phyloP scores from a whole-genome alignment of 2,329 filamentous ascomycete species.

The Pseudogymnoascus sp. region DNA sequence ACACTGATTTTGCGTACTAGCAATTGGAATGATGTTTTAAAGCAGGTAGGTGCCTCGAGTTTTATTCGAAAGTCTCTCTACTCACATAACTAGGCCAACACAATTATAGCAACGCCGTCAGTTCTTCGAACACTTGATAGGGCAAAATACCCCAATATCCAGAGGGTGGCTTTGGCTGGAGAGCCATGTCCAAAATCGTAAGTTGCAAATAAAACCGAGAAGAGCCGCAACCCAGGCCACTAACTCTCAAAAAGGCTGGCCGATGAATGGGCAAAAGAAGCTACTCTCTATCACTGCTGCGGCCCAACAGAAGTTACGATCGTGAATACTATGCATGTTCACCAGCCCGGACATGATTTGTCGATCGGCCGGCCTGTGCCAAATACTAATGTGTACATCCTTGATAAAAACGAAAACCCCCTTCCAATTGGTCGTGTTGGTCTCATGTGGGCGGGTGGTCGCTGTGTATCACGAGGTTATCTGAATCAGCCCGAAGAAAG shows the following conservation, averaged over 20 bases:
- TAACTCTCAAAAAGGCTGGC: constrained; percentile 34
- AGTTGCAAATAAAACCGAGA: constrained; percentile 14
- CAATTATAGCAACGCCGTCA: constrained; percentile 48
- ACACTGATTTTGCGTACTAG: constrained; percentile 46
- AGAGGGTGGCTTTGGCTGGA: constrained; percentile 46
- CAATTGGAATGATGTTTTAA: constrained; percentile 40
- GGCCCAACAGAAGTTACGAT: constrained; percentile 55
- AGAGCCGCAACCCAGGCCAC: constrained; percentile 12
- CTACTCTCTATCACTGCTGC: constrained; percentile 48
- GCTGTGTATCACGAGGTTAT: constrained; percentile 48
- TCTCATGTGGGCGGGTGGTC: constrained; percentile 50
- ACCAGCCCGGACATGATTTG: constrained; percentile 38
- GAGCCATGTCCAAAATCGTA: constrained; percentile 43
- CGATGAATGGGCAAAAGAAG: constrained; percentile 45
- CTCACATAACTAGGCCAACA: constrained; percentile 35
- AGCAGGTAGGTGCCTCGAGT: constrained; percentile 31
- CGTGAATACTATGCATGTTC: constrained; percentile 48
- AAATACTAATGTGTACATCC: constrained; percentile 49
- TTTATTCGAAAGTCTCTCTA: background rate
- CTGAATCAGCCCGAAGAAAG: constrained; percentile 46
- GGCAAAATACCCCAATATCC: constrained; percentile 42
- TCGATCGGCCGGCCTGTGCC: constrained; percentile 49
- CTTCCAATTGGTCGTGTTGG: constrained; percentile 42
- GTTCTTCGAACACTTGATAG: constrained; percentile 44
- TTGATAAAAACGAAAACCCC: constrained; percentile 40